Conservation (phyloP, 1,139 yeast genomes). For the Hansenula anomala region DNA sequence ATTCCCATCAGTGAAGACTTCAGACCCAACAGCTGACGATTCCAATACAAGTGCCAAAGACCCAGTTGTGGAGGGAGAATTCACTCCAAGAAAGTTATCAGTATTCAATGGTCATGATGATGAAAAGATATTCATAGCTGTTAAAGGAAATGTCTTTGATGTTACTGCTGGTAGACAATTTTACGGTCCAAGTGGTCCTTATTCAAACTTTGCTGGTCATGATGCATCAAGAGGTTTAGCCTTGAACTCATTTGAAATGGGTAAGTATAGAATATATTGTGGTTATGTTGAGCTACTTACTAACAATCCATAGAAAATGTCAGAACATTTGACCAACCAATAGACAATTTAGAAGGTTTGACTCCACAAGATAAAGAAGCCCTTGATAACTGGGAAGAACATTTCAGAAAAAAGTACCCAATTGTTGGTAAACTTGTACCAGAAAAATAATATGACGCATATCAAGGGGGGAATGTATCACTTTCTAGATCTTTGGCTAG, state of each 20-base stretch:
- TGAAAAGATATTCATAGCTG: constrained; percentile 75
- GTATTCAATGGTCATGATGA: constrained; percentile 79
- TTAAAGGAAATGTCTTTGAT: constrained; percentile 81
- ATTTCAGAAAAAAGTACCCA: constrained; percentile 74
- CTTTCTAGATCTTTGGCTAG: too few relatives aligned
- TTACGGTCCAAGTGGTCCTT: constrained; percentile 97
- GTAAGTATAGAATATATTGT: constrained; percentile 24
- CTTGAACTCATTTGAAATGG: constrained; percentile 76
- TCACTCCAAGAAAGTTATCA: constrained; percentile 70
- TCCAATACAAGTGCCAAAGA: constrained; percentile 17
- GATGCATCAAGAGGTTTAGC: constrained; percentile 97
- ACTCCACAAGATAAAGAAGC: constrained; percentile 58
- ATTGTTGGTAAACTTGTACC: constrained; percentile 54
- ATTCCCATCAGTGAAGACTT: constrained; percentile 32
- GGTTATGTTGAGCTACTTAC: constrained; percentile 21
- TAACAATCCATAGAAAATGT: constrained; percentile 34
- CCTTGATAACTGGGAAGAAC: constrained; percentile 81
- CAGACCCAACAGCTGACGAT: constrained; percentile 31
- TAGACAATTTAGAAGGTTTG: constrained; percentile 66
- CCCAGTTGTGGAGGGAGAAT: constrained; percentile 71
- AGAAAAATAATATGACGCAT: constrained; percentile 2
- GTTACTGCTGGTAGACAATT: constrained; percentile 78
- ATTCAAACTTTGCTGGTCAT: constrained; percentile 92
- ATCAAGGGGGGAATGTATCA: too few relatives aligned
- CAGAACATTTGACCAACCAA: constrained; percentile 59